Evolutionary conservation across 1,139 yeast species (phyloP), one percentile per base, ranked within the genome.

Genomic region (Hemisphaericaspora xylanilytica): DNA sequence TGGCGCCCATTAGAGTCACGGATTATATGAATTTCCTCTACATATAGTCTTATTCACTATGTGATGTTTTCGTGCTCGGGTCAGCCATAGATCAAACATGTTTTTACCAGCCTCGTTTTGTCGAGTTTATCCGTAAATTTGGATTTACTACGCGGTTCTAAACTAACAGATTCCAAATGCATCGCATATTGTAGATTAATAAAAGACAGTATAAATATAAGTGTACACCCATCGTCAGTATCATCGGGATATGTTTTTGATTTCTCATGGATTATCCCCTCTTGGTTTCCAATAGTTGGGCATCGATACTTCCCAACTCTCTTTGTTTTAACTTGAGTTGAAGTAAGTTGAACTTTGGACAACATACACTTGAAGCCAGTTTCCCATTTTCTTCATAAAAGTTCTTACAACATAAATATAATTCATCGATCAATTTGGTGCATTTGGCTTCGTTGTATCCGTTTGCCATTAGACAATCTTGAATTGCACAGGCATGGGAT

Each of bases 1-100:
- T 83, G 94, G 85, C 90, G 83, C 92, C 94, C 94, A 77, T 78
- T 76, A 85, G 94, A 85, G 94, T 85, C 92, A 84, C 94, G 88
- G 81, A 62, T 64, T 73, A 64, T 65, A 63, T 70, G 75, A 60
- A 42, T 46, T 52, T 56, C 69, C 58, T 68, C 77, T 57, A 70
- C 79, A 68, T 70, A 67, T 67, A 70, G 57, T 64, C 77, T 64
- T 35, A 56, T 61, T 59, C 68, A 61, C 70, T 58, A 38, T 65
- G 70, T 67, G 73, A 62, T 60, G 60, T 51, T 67, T 75, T 77
- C 86, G 94, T 85, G 94, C 94, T 85, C 89, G 92, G 92, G 92
- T 84, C 65, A 70, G 85, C 85, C 92, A 83, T 75, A 85, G 88
- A 85, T 63, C 58, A 75, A 67, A 16, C 21, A 46, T 56, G 73